Evolutionary conservation across 1,284 basidiomycete genomes (phyloP).

Genomic region (Psilocybe mexicana): DNA sequence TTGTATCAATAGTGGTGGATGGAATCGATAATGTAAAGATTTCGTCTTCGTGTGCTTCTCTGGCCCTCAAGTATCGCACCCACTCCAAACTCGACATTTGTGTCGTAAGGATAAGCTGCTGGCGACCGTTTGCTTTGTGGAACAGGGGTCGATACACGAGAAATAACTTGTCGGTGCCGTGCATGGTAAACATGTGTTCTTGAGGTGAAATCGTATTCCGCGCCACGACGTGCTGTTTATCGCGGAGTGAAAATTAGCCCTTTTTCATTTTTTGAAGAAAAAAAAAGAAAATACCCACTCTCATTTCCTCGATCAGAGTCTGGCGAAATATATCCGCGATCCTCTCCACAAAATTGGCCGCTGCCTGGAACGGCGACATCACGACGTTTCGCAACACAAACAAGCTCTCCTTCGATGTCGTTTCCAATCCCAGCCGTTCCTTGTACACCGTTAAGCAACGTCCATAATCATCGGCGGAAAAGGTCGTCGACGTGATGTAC

Average conservation of each 20-base stretch:
- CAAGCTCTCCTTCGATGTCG: constrained; percentile 34
- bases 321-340: constrained; percentile 36
- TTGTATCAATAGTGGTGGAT: constrained; percentile 18
- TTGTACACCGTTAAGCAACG: constrained; percentile 36
- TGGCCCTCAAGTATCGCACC: constrained; percentile 21
- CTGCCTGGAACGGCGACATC: constrained; percentile 46
- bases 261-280: neutral
- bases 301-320: constrained; percentile 36
- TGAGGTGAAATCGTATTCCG: constrained; percentile 33
- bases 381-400: constrained; percentile 40
- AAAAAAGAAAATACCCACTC: constrained; percentile 14
- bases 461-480: constrained; percentile 36
- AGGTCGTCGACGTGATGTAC: constrained; percentile 37
- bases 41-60: constrained; percentile 22
- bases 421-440: constrained; percentile 36
- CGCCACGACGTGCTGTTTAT: constrained; percentile 13
- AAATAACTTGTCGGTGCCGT: constrained; percentile 37
- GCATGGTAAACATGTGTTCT: constrained; percentile 41
- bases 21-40: constrained; percentile 25
- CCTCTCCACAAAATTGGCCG: constrained; percentile 31
- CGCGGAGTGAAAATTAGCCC: constrained; percentile 4
- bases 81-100: constrained; percentile 26
- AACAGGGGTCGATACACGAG: constrained; percentile 40
- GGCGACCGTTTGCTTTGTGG: constrained; percentile 38
- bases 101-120: constrained; percentile 40